Evolutionary conservation across 345 rosid genomes (phyloP).

Genomic region (Eucalyptus melliodora): DNA sequence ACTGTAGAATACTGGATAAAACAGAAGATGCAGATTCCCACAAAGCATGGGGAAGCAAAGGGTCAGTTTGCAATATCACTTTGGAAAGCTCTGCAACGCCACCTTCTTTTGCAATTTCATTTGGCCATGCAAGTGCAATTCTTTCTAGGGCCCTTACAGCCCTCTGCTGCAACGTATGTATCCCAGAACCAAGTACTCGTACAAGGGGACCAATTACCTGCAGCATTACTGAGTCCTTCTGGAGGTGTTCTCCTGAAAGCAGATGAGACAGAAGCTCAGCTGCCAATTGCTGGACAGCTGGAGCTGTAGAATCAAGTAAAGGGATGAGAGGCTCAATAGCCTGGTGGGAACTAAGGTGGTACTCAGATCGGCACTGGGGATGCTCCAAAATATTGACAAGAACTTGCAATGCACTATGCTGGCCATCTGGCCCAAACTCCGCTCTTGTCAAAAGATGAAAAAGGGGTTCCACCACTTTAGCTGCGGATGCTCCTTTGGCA

Average conservation of each 20-base stretch:
- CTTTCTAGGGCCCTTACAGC: constrained; percentile 96
- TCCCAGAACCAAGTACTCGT: constrained; percentile 80
- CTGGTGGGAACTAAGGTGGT: constrained; percentile 66
- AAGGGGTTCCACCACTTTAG: constrained; percentile 90
- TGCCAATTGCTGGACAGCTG: constrained; percentile 93
- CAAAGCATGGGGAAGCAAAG: constrained; percentile 78
- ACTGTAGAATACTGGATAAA: constrained; percentile 74
- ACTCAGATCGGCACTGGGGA: constrained; percentile 90
- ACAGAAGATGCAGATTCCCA: constrained; percentile 98
- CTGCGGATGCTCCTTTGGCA: constrained; percentile 92
- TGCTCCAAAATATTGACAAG: constrained; percentile 92
- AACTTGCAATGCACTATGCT: constrained; percentile 91
- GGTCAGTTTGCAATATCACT: constrained; percentile 92
- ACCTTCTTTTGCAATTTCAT: constrained; percentile 94
- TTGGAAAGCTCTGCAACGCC: constrained; percentile 89
- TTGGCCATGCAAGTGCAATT: constrained; percentile 83
- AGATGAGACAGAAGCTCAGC: constrained; percentile 98
- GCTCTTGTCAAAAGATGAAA: constrained; percentile 59
- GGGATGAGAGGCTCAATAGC: constrained; percentile 93
- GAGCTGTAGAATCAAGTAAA: constrained; percentile 83
- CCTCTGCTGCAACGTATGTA: constrained; percentile 91
- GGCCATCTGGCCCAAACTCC: constrained; percentile 92
- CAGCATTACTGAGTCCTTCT: constrained; percentile 75
- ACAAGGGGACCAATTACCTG: constrained; percentile 80
- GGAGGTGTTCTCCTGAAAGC: constrained; percentile 78